Percentiles rank a stretch among this genome's conserved stretches.
Evolutionary conservation across 768 basidiomycete species (phyloP).

Genomic region (Rhodotorula paludigena): DNA sequence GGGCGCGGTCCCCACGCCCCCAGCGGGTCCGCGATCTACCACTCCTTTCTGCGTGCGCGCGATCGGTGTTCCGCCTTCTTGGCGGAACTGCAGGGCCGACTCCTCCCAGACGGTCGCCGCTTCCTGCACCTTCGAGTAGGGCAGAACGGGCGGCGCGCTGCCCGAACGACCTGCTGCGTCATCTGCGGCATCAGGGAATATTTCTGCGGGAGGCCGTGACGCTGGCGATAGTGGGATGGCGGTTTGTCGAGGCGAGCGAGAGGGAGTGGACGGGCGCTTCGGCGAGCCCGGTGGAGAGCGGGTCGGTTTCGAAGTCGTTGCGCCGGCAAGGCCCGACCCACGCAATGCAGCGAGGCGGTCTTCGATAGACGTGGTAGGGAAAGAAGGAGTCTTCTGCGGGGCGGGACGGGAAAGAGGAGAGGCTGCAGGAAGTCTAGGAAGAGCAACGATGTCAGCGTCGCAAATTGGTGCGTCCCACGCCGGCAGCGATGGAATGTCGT

Average conservation of each 20-base stretch:
- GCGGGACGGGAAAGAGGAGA: neutral
- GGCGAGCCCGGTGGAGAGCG: neutral
- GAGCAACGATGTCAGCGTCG: neutral
- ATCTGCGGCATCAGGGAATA: slow-evolving; percentile 15
- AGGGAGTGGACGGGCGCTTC: neutral
- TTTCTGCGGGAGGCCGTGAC: neutral
- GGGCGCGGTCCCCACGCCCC: slow-evolving; percentile 11
- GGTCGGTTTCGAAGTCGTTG: neutral
- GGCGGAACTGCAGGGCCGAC: neutral
- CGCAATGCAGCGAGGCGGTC: slow-evolving; percentile 5
- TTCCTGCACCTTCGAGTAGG: slow-evolving; percentile 6
- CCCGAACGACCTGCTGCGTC: slow-evolving; percentile 3
- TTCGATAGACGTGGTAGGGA: neutral
- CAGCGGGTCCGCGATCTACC: slow-evolving; percentile 22
- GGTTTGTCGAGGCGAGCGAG: neutral
- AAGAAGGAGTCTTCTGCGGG: neutral
- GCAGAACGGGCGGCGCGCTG: slow-evolving; percentile 19
- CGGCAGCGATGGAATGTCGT: too few relatives aligned
- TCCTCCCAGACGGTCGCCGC: slow-evolving; percentile 4
- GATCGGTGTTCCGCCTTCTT: neutral
- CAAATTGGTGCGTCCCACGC: too few relatives aligned
- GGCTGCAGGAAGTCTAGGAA: neutral
- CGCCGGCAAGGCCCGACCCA: neutral
- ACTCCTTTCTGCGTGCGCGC: neutral
- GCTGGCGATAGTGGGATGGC: neutral